These are phyloP conservation scores for Trypanosomatidae sp. DNA, from an alignment of 208 protist species.

Conservation along the genomic window DNA sequence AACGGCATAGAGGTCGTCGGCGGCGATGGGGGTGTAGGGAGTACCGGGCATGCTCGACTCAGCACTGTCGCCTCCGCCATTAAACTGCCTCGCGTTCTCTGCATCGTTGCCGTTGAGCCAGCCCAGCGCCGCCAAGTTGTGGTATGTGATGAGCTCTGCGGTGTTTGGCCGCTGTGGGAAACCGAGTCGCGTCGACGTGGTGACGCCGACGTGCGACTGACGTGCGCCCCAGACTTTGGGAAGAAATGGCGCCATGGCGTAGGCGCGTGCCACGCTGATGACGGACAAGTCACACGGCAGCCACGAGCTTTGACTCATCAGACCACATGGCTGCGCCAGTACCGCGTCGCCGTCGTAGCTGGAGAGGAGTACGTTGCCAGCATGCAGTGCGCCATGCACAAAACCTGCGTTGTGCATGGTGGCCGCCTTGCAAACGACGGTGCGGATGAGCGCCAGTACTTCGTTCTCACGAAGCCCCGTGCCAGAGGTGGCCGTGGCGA, in stretches of 20 bases:
- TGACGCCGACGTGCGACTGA: constrained; percentile 1
- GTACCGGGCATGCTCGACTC: not conserved
- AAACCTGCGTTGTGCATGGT: constrained; percentile 58
- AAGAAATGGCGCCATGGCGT: constrained; percentile 22
- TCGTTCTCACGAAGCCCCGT: constrained; percentile 36
- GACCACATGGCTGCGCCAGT: constrained; percentile 54
- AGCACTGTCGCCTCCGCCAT: not conserved
- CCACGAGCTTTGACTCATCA: constrained; percentile 35
- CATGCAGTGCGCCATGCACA: constrained; percentile 77
- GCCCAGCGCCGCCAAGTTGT: constrained; percentile 26
- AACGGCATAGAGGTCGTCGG: constrained; percentile 83
- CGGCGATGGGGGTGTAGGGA: constrained; percentile 15
- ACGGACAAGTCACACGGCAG: constrained; percentile 29
- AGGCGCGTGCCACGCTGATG: constrained; percentile 24
- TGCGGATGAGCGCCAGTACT: constrained; percentile 51
- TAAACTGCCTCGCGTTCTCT: not conserved
- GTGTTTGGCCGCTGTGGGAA: constrained; percentile 13
- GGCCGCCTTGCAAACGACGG: constrained; percentile 38
- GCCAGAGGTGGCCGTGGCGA: constrained; percentile 35
- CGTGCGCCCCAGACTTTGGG: constrained; percentile 21
- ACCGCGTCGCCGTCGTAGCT: constrained; percentile 62
- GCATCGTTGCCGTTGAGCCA: constrained; percentile 7
- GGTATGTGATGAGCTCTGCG: constrained; percentile 29
- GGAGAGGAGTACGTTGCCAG: constrained; percentile 73
- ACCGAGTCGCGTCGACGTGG: constrained; percentile 17